Percentiles rank a stretch among this genome's conserved stretches.
Evolutionary conservation across 106 monocot genomes (phyloP).

Genomic region (Acorus gramineus): DNA sequence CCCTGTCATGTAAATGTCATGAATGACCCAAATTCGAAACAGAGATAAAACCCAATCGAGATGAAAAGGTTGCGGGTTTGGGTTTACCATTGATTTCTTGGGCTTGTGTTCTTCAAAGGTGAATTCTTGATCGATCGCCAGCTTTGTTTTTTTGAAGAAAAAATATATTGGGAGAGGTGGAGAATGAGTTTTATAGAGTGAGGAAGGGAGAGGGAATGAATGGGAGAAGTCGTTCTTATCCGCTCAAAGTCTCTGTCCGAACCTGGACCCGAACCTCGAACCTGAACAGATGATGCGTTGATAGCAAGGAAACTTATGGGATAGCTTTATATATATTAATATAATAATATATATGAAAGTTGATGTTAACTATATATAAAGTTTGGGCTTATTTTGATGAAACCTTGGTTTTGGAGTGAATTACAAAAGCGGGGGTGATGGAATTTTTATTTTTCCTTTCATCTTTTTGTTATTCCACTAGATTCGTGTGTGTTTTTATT

Average conservation of each 20-base stretch:
- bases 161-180: neutral
- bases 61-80: no score
- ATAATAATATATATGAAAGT: no score
- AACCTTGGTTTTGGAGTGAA: no score
- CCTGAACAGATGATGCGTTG: constrained; percentile 17
- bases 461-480: no score
- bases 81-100: constrained; percentile 12
- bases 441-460: no score
- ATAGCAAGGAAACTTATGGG: constrained; percentile 11
- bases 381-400: no score
- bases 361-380: no score
- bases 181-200: neutral
- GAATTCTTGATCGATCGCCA: constrained; percentile 38
- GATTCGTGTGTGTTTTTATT: no score
- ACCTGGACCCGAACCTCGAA: constrained; percentile 15
- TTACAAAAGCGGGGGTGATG: no score
- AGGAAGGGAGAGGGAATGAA: neutral
- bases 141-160: neutral
- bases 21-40: no score
- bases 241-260: constrained; percentile 20
- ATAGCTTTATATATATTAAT: neutral
- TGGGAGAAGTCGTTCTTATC: constrained; percentile 39
- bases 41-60: no score
- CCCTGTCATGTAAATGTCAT: no score
- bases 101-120: constrained; percentile 28